Base-by-base conservation (phyloP, 352 stramenopile genomes). In the Phytophthora ohioensis region DNA sequence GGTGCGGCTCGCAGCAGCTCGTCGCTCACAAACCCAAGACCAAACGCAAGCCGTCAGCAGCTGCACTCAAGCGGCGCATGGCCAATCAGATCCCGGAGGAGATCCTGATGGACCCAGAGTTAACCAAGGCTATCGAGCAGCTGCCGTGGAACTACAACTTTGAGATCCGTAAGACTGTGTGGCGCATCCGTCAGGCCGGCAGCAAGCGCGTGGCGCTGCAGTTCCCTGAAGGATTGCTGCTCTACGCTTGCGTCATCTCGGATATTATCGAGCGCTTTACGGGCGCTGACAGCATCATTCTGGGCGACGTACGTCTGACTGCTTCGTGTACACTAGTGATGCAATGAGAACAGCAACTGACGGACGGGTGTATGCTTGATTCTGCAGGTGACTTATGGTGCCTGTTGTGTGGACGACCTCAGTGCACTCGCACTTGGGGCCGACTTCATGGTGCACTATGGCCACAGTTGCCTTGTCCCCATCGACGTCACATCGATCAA, bases 361-460 rank as follows among this genome's bases (percentile, higher is more conserved):
- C 31, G 60, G 27, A 66, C 39, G 10, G 27, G 21, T 55, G 17
- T 17, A 0, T 67, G 15, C 11, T 1, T 27, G 15, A 38, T 34
- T 45, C 7, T 57, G 11, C 61, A 93, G 85, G 85, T 96, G 21
- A 99, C 98, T 2, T 99, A 99, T 57, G 98, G 98, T 31, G 98
- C 98, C n/a, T 99, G 98, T 73, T 99, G 98, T 69, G 96, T 99
- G 21, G 98, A 99, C 71, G 98, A 99, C 71, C 86, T 99, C 54
- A 98, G 93, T 15, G 98, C 98, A 9, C 88, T 97, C 34, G 93
- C 96, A 0, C 81, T 99, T 3, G 98, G 96, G 2, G 97, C 93
- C 13, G 93, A 99, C 75, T 95, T 99, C 27, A 92, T 99, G 77
- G 92, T 99, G n/a, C 98, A 99, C 76, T 99, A 99, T 71, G 98